phyloP scores from a whole-genome alignment of 2,329 filamentous ascomycete genomes.

The Pseudogymnoascus sp. region DNA sequence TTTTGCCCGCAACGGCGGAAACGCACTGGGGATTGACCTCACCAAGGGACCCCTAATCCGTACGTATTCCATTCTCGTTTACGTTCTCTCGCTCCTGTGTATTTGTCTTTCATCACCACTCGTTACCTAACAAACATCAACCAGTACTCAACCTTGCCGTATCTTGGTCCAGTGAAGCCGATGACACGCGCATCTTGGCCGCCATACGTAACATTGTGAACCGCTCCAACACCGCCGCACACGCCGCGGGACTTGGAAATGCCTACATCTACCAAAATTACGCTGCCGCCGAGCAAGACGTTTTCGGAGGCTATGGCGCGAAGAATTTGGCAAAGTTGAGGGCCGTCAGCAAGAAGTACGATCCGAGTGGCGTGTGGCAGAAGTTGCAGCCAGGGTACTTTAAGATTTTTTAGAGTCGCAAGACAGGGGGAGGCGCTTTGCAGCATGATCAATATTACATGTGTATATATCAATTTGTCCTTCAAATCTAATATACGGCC shows the following conservation, averaged over 20 bases:
- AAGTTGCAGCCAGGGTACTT: conserved; percentile 33
- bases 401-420: conserved; percentile 25
- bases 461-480: background rate
- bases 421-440: background rate
- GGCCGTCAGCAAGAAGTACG: conserved; percentile 21
- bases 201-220: conserved; percentile 24
- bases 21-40: conserved; percentile 18
- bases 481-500: background rate
- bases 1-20: conserved; percentile 30
- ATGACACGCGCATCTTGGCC: conserved; percentile 29
- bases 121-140: conserved; percentile 8
- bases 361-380: conserved; percentile 23
- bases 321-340: conserved; percentile 26
- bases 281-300: conserved; percentile 29
- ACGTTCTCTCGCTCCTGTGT: conserved; percentile 20
- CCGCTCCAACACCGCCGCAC: conserved; percentile 24
- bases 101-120: conserved; percentile 15
- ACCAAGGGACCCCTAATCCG: conserved; percentile 11
- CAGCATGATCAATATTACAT: background rate
- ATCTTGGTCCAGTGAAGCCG: conserved; percentile 24
- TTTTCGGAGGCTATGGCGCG: conserved; percentile 30
- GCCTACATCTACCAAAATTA: conserved; percentile 36
- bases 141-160: conserved; percentile 20
- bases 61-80: conserved; percentile 18
- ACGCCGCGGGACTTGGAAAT: conserved; percentile 28